A percentile compares a stretch with the other conserved stretches of the same genome.
Evolutionary conservation across 176 grass and related monocot genomes (phyloP).

Genomic region (Bonia amplexicaulis): DNA sequence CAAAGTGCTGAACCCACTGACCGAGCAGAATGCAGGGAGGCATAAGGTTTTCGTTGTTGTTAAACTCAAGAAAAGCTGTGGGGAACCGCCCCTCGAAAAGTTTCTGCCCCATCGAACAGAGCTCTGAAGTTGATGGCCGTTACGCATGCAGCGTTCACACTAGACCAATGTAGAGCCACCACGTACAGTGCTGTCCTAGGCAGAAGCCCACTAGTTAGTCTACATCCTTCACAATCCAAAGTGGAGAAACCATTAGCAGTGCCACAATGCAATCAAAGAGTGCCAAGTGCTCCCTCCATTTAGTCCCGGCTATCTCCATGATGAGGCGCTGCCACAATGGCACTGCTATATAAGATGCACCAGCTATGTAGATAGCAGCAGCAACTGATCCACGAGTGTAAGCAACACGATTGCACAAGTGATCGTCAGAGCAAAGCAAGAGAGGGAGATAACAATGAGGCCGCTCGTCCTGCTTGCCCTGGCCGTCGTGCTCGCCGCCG

Average conservation of each 20-base stretch:
- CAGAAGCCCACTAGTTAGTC: constrained; percentile 11
- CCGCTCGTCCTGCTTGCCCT: not conserved
- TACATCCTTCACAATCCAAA: not conserved
- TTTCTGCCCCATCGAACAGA: not conserved
- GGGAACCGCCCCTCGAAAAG: not conserved
- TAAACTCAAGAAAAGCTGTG: not conserved
- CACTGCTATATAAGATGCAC: not conserved
- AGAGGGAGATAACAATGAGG: not conserved
- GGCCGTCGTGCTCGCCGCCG: not conserved
- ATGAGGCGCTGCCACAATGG: not conserved
- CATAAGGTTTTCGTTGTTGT: not conserved
- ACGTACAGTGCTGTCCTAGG: constrained; percentile 23
- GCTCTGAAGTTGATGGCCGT: not conserved
- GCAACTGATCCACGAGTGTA: not conserved
- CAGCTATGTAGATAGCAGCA: not conserved
- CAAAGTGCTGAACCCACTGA: not conserved
- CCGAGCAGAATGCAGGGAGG: not conserved
- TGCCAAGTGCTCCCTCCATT: not conserved
- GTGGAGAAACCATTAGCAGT: constrained; percentile 12
- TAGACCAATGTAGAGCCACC: not conserved
- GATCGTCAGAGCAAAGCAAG: not conserved
- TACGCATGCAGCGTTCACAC: not conserved
- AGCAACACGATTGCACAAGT: not conserved
- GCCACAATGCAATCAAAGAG: not conserved
- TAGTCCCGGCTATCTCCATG: not conserved